Evolutionary conservation across 495 filamentous ascomycete genomes (phyloP).

Genomic region (Neurospora africana): DNA sequence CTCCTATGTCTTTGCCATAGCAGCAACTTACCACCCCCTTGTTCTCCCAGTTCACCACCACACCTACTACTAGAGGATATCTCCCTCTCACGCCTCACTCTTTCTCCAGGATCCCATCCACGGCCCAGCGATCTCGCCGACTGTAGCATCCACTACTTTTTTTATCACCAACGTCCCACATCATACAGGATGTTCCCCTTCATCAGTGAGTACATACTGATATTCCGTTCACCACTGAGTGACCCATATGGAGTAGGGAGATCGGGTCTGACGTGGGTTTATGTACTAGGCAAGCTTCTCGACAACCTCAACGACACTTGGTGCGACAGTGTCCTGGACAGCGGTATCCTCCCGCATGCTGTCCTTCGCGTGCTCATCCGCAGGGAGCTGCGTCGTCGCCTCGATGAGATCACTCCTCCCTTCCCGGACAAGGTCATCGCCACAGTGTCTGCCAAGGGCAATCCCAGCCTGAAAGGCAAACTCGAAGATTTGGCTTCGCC

Average conservation of each 20-base stretch:
- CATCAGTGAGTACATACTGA: not conserved
- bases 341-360: constrained; percentile 46
- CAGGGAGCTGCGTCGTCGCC: constrained; percentile 42
- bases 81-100: not conserved
- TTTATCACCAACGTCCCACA: not conserved
- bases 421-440: not conserved
- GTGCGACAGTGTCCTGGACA: constrained; percentile 35
- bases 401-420: constrained; percentile 27
- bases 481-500: constrained; percentile 15
- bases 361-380: constrained; percentile 49
- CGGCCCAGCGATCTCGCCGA: not conserved
- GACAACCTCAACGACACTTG: constrained; percentile 2
- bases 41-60: not conserved
- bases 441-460: not conserved
- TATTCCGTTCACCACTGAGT: not conserved
- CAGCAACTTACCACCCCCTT: not conserved
- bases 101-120: not conserved
- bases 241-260: not conserved
- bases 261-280: not conserved
- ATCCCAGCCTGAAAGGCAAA: not conserved
- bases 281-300: not conserved
- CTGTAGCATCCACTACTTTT: not conserved
- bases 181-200: not conserved
- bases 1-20: not conserved
- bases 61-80: not conserved